Base-by-base conservation (phyloP, 2,329 filamentous ascomycete genomes). In the Xylaria sp. region DNA sequence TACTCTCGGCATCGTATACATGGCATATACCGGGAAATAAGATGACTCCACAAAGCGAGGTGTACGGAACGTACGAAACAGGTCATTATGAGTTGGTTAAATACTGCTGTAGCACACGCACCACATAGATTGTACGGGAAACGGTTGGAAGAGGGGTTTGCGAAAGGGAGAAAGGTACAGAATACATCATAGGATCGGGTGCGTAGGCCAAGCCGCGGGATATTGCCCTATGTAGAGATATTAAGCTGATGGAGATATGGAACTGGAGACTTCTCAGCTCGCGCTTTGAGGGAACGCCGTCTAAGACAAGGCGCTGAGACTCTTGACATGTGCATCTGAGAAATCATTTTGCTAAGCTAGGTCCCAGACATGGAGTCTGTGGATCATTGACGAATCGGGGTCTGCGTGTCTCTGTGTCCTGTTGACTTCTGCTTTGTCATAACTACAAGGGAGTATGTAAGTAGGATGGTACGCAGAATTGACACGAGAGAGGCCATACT, bases 271-370 rank as follows among this genome's bases (percentile, higher is more conserved):
- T 19, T 55, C 34, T 19, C n/a, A 45, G 21, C 21, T 53, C 17
- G 54, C 45, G 32, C 17, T 30, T 62, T 62, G 64, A 21, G 36
- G 64, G 34, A 9, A 48, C 47, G 47, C 59, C 21, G 45, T 45
- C 14, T 53, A 19, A 62, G 48, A 62, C 53, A 39, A 30, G 34
- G 42, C 36, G 63, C 30, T 60, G 36, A 54, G 50, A 58, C 61
- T 45, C 42, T 57, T 63, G 57, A 64, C 54, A 70, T 65, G 70
- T 66, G 69, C 68, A 67, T 54, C 71, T 65, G 8, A 50, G 45
- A 54, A 30, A 42, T 17, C 32, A 53, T 17, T 42, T 27, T 27
- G 36, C 27, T 59, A 65, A 65, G 59, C 59, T 50, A 65, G 58
- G 36, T 32, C 45, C 39, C 27, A 53, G 47, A 39, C 6, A 48